Percentiles rank a stretch among this genome's conserved stretches.
phyloP scores from a whole-genome alignment of 371 early-diverging fungal genomes.

The Chytridium lagenaria region DNA sequence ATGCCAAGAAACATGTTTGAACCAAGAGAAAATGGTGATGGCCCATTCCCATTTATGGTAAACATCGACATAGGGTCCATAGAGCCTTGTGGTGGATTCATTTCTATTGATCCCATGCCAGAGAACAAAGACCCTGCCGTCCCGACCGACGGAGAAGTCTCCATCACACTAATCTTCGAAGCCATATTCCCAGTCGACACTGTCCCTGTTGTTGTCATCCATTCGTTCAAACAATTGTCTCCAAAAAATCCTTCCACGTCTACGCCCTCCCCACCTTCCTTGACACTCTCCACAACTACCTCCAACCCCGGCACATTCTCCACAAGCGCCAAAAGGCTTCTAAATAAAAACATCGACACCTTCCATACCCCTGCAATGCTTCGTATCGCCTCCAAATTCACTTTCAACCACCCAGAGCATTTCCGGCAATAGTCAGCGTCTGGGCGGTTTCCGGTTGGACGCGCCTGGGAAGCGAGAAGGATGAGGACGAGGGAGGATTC shows the following conservation, averaged over 20 bases:
- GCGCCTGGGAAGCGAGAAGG: not conserved
- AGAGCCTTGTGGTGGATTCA: no score
- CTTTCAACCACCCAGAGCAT: not conserved
- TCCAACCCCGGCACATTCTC: not conserved
- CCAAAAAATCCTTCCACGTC: not conserved
- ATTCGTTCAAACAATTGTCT: no score
- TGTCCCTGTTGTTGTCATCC: no score
- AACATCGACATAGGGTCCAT: no score
- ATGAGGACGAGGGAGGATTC: constrained; percentile 14
- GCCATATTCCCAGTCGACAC: no score
- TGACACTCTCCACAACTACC: not conserved
- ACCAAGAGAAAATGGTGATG: no score
- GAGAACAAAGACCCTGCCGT: no score
- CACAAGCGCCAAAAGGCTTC: not conserved
- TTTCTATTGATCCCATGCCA: no score
- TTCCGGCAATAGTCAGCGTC: constrained; percentile 1
- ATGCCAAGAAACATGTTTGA: no score
- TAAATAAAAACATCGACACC: not conserved
- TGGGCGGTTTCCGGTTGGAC: not conserved
- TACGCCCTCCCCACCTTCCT: not conserved
- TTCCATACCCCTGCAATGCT: constrained; percentile 7
- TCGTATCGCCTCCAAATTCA: constrained; percentile 3
- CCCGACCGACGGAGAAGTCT: no score
- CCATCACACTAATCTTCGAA: no score
- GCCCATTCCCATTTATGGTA: no score